phyloP scores from a whole-genome alignment of 2,329 filamentous ascomycete species.

The Rosellinia necatrix region DNA sequence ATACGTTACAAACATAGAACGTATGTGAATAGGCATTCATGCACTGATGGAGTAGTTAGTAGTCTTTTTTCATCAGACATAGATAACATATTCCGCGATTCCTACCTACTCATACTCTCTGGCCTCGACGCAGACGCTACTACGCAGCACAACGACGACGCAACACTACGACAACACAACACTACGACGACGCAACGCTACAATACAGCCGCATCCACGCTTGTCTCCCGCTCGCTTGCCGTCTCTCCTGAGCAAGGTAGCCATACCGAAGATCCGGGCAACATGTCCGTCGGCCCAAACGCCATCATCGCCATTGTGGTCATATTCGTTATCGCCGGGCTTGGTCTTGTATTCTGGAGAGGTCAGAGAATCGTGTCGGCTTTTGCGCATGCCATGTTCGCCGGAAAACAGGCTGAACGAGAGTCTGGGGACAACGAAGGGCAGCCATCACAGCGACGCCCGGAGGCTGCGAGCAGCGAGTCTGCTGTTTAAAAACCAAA shows the following conservation, averaged over 20 bases:
- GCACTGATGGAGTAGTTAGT: too few species aligned
- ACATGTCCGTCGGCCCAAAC: slow-evolving; percentile 25
- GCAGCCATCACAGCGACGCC: slow-evolving; percentile 1
- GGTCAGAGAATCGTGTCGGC: slow-evolving; percentile 29
- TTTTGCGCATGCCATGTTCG: slow-evolving; percentile 37
- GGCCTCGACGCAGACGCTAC: too few species aligned
- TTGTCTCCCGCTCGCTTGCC: too few species aligned
- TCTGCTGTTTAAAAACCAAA: slow-evolving; percentile 11
- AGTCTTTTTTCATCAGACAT: too few species aligned
- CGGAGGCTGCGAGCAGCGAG: background rate
- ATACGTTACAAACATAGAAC: too few species aligned
- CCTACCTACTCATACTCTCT: background rate
- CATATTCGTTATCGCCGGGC: slow-evolving; percentile 32
- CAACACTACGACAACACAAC: too few species aligned
- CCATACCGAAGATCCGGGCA: background rate
- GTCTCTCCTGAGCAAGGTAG: too few species aligned
- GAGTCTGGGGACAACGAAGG: slow-evolving; percentile 6
- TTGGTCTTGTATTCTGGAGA: slow-evolving; percentile 31
- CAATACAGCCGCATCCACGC: too few species aligned
- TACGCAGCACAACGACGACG: too few species aligned
- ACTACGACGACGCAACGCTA: too few species aligned
- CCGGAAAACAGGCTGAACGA: slow-evolving; percentile 26
- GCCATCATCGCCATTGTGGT: slow-evolving; percentile 39
- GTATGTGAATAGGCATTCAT: too few species aligned
- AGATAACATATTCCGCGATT: background rate